Evolutionary conservation across 2,329 filamentous ascomycete genomes (phyloP), one percentile per base, ranked within the genome.

Genomic region (Clarireedia homoeocarpa): DNA sequence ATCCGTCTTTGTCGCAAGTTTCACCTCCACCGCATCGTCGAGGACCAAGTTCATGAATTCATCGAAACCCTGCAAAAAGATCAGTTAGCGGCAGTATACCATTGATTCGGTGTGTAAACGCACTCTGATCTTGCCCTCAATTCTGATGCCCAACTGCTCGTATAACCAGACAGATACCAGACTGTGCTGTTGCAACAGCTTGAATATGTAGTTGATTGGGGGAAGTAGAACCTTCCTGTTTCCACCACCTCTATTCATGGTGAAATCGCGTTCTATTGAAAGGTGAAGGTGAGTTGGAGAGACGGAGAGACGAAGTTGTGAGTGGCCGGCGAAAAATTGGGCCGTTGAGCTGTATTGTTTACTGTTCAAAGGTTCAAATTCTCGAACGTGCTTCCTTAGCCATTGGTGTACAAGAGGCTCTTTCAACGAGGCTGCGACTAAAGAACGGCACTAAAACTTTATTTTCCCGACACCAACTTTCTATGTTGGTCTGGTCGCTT

Each of bases 31-130:
- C 30, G 94, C 94, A 66, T 99, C 91, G 69, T 99, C 94, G 63
- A 96, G 82, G 40, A 97, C 94, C 50, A 99, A 78, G 75, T 99
- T 99, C 91, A 99, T 96, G 76, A 97, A 99, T 73, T 99, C 94
- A 71, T 99, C 94, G 65, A 99, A 99, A 14, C 94, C 91, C 91
- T 96, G 60, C 1, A 38, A 2, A 20, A 40, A 10, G 17, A 54
- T 63, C 48, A 9, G 45, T 69, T 51, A 68, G 59, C 57, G 17
- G 6, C 10, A 47, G 9, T 24, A 30, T 14, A n/a, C 12, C 26
- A 47, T 27, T 23, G 40, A 26, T 7, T 38, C 20, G 15, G 20
- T 20, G 14, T 38, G 10, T 39, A n/a, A 23, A 73, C 85, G 61
- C 72, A 95, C 92, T 68, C 94, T 83, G 63, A 99, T 96, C 76